Evolutionary conservation across 2,329 filamentous ascomycete genomes (phyloP), one percentile per base, ranked within the genome.

Genomic region (Cephalotrichum gorgonifer): DNA sequence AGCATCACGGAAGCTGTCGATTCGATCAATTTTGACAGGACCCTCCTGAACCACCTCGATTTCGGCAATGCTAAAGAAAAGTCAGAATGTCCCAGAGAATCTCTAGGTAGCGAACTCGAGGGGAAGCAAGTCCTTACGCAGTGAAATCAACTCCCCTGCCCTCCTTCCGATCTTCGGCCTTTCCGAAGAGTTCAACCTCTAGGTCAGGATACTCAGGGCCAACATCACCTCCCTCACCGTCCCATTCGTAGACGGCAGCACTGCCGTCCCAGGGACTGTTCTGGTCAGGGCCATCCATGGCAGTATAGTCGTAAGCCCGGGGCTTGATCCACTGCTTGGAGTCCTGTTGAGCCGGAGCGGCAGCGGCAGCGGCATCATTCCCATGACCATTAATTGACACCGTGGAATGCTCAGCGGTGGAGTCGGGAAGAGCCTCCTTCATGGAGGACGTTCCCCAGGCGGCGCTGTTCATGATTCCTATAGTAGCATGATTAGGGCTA

Each of bases 161-260:
- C 47, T 67, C 58, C 47, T 61, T 62, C 26, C 76, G 69, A 43
- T 76, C 71, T 6, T 69, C 66, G 0, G 76, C 73, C 49, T 69
- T 63, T 4, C 81, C 81, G 51, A 94, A 98, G 6, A 98, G 78
- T 56, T 84, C 71, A 7, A 75, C 57, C 69, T 97, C 91, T 0
- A 98, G 77, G 44, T 80, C 76, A 0, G 75, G 70, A 48, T 83
- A 76, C 45, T 71, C 72, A 0, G 89, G 89, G 6, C 85, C 91
- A 48, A 98, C 72, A 38, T 97, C 91, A 2, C 91, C 93, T 56
- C 76, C 86, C 3, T 95, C 88, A 11, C 89, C 88, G 17, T 81
- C 75, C 85, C 86, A 97, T 59, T 90, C 79, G 57, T 97, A 97
- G 41, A 85, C 73, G 0, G 62, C 67, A n/a, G 80, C 83, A 49